phyloP scores from a whole-genome alignment of 1,284 basidiomycete genomes.

The Cryptococcus jaspeensis region DNA sequence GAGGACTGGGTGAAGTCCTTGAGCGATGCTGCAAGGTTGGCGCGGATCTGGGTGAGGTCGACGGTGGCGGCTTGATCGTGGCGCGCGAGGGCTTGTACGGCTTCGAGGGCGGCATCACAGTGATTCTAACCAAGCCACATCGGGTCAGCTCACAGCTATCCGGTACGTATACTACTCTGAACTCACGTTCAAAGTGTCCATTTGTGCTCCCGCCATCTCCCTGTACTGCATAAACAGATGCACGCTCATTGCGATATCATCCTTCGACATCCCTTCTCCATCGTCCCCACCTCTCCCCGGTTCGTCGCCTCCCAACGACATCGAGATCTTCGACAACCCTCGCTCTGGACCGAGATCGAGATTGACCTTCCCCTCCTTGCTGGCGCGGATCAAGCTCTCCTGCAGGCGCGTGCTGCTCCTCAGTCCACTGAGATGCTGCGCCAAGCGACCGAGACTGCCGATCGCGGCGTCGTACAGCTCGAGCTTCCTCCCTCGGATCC shows the following conservation, averaged over 20 bases:
- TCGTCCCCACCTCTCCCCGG: not conserved
- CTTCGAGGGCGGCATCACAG: constrained; percentile 44
- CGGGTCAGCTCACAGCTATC: not conserved
- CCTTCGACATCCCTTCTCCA: constrained; percentile 15
- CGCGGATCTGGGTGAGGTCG: constrained; percentile 64
- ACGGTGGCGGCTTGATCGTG: constrained; percentile 2
- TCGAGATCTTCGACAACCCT: not conserved
- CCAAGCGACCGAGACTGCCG: constrained; percentile 76
- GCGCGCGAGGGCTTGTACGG: constrained; percentile 34
- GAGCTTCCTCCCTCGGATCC: constrained; percentile 54
- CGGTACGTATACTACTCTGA: too few relatives aligned
- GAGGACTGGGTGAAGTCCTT: constrained; percentile 63
- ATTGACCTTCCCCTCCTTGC: constrained; percentile 59
- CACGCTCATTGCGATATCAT: constrained; percentile 64
- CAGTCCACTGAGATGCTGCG: constrained; percentile 85
- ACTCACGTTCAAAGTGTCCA: constrained; percentile 73
- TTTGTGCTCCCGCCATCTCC: constrained; percentile 74
- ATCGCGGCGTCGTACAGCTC: constrained; percentile 80
- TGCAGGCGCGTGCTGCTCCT: constrained; percentile 78
- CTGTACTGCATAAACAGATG: constrained; percentile 77
- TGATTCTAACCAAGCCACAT: constrained; percentile 17
- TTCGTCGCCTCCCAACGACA: not conserved
- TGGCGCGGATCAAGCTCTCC: constrained; percentile 69
- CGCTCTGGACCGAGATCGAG: constrained; percentile 29
- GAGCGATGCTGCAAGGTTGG: constrained; percentile 67